Base-by-base conservation (phyloP, 139 green algal species). In the Nannochloris sp. region DNA sequence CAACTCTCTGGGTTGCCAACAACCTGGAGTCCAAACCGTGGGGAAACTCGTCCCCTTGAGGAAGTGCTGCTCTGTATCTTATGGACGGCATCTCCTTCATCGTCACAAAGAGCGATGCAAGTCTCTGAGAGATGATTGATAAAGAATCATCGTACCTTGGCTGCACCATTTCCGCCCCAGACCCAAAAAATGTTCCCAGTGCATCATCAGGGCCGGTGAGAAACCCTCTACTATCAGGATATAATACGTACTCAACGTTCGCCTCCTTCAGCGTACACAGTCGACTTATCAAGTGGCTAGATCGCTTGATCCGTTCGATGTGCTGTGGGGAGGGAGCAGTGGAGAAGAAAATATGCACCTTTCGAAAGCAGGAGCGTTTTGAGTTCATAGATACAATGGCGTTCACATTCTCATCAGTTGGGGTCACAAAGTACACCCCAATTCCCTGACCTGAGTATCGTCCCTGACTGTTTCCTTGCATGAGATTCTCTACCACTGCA, bases 341-440 rank as follows among this genome's bases (percentile, higher is more conserved):
- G 2, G 84, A 88, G 73, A 97, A 95, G 75, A 96, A 98, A 8
- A 98, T 72, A 72, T 96, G 82, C 28, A 78, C 90, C 2, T 65
- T 71, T 48, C 77, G 74, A 71, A 94, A 95, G 49, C 66, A 69
- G 6, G 65, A 40, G 46, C 69, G 70, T 16, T 37, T 25, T 59
- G 23, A 30, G 5, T 25, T 29, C 33, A 49, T 43, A 29, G 29
- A 48, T 50, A 84, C 91, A 76, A 93, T 88, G 9, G 74, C 66
- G 33, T 86, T 53, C 62, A 95, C 71, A 29, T 33, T 75, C 20
- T 50, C 37, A 14, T 71, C 61, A 14, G 65, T 86, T 44, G 89
- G 89, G 1, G 78, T 81, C 29, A 96, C 85, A 69, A 96, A 96
- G 68, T 96, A 96, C 6, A 96, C 70, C 13, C 76, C 90, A 23